Percentiles rank a stretch among this genome's conserved stretches.
Conservation (phyloP, 2,329 filamentous ascomycete species). For the Tolypocladium ovalisporum region DNA sequence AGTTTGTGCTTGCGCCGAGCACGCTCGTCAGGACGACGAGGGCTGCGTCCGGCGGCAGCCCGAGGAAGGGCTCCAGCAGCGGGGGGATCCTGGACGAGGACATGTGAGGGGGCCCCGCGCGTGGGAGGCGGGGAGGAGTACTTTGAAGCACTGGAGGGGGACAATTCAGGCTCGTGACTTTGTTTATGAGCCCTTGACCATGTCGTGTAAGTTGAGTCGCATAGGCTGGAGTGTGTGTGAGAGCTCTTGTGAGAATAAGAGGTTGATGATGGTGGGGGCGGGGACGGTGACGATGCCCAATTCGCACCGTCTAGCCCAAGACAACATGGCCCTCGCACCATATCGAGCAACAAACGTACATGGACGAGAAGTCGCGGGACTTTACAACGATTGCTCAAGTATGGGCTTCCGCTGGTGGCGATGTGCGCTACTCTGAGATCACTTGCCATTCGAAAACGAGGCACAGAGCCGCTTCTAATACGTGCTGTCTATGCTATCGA, state of each 20-base stretch:
- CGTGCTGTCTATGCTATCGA: not conserved
- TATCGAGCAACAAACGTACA: too few relatives aligned
- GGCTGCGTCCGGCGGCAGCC: constrained; percentile 44
- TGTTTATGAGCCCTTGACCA: not conserved
- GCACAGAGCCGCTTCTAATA: not conserved
- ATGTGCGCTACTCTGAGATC: not conserved
- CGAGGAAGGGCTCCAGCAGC: constrained; percentile 53
- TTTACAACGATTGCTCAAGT: too few relatives aligned
- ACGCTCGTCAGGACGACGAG: constrained; percentile 60
- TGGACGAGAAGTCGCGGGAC: too few relatives aligned
- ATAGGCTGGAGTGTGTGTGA: not conserved
- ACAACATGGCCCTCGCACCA: too few relatives aligned
- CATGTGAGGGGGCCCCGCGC: not conserved
- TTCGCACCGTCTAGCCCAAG: not conserved
- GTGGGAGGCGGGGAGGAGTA: not conserved
- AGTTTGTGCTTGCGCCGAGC: constrained; percentile 52
- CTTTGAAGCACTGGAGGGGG: not conserved
- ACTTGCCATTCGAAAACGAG: too few relatives aligned
- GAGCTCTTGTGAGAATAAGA: not conserved
- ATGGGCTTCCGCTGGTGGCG: too few relatives aligned
- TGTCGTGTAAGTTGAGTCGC: not conserved
- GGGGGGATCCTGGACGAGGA: constrained; percentile 38
- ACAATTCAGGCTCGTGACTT: not conserved
- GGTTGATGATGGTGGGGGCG: not conserved
- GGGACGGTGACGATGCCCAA: not conserved